Evolutionary conservation across 305 asterid genomes (phyloP).

Genomic region (Rubia peregrina): DNA sequence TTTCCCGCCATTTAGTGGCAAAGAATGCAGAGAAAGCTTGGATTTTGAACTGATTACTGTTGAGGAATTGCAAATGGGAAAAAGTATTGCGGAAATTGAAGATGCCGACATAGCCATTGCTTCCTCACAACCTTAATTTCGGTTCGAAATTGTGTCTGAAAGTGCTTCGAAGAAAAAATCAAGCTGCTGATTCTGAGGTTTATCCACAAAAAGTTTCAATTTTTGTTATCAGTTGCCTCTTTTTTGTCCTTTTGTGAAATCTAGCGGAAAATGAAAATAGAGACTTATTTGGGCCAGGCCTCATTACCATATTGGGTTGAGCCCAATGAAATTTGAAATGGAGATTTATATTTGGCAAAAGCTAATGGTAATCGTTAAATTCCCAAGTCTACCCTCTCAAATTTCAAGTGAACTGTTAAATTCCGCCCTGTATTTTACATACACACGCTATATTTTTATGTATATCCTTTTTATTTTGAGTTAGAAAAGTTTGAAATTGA

Average conservation of each 20-base stretch:
- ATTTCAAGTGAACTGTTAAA: no score
- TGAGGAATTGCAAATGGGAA: constrained; percentile 49
- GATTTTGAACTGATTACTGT: constrained; percentile 34
- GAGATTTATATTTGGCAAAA: no score
- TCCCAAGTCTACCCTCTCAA: not conserved
- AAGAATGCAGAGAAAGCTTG: constrained; percentile 31
- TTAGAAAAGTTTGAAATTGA: no score
- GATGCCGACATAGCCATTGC: constrained; percentile 58
- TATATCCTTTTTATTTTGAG: no score
- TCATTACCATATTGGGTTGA: not conserved
- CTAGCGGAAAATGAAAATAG: not conserved
- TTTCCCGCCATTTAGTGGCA: constrained; percentile 35
- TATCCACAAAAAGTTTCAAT: constrained; percentile 9
- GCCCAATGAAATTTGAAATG: no score
- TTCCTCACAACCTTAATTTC: not conserved
- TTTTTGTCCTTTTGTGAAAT: not conserved
- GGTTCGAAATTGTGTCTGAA: not conserved
- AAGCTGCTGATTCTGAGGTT: constrained; percentile 15
- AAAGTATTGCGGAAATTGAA: constrained; percentile 34
- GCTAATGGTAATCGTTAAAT: no score
- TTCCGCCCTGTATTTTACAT: no score
- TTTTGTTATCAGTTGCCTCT: not conserved
- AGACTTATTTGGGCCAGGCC: constrained; percentile 4
- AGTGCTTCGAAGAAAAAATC: not conserved
- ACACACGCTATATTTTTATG: no score